phyloP scores from a whole-genome alignment of 768 basidiomycete species.

The Leccinum olivaceopallidum region DNA sequence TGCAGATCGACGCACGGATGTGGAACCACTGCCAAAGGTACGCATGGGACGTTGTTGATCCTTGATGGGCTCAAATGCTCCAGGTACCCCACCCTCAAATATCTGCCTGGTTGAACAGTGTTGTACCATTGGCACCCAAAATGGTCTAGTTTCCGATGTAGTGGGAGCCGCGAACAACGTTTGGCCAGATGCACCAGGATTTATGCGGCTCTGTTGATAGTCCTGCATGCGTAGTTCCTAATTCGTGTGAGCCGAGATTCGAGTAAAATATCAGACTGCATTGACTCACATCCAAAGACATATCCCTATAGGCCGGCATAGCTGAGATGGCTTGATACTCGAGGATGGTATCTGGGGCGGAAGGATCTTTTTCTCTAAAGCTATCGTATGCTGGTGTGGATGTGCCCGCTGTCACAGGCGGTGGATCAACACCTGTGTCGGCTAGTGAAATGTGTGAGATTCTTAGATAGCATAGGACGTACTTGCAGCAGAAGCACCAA shows the following conservation, averaged over 20 bases:
- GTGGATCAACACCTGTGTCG: constrained; percentile 37
- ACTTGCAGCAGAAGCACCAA: constrained; percentile 40
- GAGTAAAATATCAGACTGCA: not conserved
- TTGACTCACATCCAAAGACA: constrained; percentile 66
- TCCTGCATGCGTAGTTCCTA: not conserved
- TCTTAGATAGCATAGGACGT: constrained; percentile 10
- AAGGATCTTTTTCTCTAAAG: constrained; percentile 67
- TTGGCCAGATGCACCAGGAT: not conserved
- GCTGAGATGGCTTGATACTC: constrained; percentile 83
- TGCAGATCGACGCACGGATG: not conserved
- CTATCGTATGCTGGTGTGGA: constrained; percentile 48
- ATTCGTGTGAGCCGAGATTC: too few species aligned
- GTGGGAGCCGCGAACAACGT: not conserved
- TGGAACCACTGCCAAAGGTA: not conserved
- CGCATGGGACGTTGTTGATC: not conserved
- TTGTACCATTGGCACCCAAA: not conserved
- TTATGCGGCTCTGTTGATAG: not conserved
- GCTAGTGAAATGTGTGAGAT: constrained; percentile 26
- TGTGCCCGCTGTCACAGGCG: constrained; percentile 50
- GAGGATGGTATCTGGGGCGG: constrained; percentile 43
- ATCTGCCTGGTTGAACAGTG: not conserved
- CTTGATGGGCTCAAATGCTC: not conserved
- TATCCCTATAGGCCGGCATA: constrained; percentile 75
- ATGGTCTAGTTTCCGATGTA: not conserved
- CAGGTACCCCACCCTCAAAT: not conserved